phyloP scores from a whole-genome alignment of 306 rosid species.

The Coriaria nepalensis region DNA sequence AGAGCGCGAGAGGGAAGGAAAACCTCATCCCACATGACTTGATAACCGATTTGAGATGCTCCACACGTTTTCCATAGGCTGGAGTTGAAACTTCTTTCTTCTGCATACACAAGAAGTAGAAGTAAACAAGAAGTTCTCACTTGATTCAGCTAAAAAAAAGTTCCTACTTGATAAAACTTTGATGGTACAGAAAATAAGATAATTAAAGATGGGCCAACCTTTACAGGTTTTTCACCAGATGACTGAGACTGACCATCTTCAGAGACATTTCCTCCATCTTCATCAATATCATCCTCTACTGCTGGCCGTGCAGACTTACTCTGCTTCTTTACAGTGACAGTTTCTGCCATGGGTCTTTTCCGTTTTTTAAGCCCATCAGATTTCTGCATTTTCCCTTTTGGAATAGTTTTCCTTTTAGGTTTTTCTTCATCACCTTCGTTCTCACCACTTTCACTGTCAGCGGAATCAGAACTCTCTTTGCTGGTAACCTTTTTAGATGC shows the following conservation, averaged over 20 bases:
- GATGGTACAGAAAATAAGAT: not conserved
- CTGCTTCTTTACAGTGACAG: constrained; percentile 43
- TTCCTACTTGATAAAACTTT: too few relatives aligned
- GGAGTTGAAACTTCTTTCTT: constrained; percentile 70
- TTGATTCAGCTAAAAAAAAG: not conserved
- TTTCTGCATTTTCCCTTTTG: constrained; percentile 41
- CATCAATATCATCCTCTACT: constrained; percentile 35
- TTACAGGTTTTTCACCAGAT: constrained; percentile 46
- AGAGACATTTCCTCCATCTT: constrained; percentile 43
- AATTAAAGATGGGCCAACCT: constrained; percentile 33
- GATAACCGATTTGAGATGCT: constrained; percentile 74
- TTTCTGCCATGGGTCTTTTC: constrained; percentile 42
- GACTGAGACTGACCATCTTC: constrained; percentile 66
- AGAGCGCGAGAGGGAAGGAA: constrained; percentile 16
- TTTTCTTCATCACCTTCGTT: constrained; percentile 41
- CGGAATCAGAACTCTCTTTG: constrained; percentile 41
- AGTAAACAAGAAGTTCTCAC: constrained; percentile 10
- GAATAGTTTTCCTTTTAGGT: constrained; percentile 38
- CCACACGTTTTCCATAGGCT: constrained; percentile 76
- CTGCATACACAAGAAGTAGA: constrained; percentile 29
- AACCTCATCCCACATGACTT: constrained; percentile 96
- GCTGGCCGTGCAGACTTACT: constrained; percentile 29
- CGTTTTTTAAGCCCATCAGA: constrained; percentile 42
- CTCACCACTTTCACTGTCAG: constrained; percentile 30
- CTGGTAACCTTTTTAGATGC: constrained; percentile 37